Conservation (phyloP, 1,284 basidiomycete species). For the Microbotryum scabiosae region DNA sequence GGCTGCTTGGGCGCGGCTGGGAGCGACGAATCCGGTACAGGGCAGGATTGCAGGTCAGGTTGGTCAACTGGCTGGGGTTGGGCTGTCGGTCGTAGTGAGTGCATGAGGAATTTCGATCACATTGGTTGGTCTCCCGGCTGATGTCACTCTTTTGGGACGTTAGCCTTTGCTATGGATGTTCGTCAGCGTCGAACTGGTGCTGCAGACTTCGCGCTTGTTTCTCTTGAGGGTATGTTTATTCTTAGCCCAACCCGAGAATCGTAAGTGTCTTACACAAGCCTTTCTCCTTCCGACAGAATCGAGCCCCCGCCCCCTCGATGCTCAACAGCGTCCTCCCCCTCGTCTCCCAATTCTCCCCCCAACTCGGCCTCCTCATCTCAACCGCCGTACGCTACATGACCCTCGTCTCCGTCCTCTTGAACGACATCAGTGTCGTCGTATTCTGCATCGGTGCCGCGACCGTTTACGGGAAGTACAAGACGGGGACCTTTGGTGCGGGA, state of each 20-base stretch:
- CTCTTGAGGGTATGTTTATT: constrained; percentile 18
- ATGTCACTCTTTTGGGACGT: no score
- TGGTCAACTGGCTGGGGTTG: constrained; percentile 8
- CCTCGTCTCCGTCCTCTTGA: constrained; percentile 22
- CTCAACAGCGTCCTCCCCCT: constrained; percentile 25
- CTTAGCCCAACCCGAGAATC: no score
- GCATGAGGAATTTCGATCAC: not conserved
- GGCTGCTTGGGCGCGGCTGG: constrained; percentile 28
- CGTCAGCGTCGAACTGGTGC: constrained; percentile 33
- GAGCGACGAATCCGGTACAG: constrained; percentile 11
- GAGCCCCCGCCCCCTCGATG: constrained; percentile 16
- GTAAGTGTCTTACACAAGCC: no score
- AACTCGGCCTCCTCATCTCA: constrained; percentile 18
- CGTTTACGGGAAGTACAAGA: not conserved
- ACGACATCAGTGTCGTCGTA: constrained; percentile 29
- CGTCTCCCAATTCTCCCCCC: constrained; percentile 29
- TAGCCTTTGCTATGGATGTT: constrained; percentile 35
- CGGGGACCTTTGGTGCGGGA: not conserved
- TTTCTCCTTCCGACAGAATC: constrained; percentile 11
- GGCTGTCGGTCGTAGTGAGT: constrained; percentile 24
- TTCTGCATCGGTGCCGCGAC: constrained; percentile 22
- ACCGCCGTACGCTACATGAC: constrained; percentile 23
- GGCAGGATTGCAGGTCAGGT: constrained; percentile 7
- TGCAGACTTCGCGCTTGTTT: constrained; percentile 31
- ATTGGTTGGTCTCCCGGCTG: no score